Evolutionary conservation across 106 monocot genomes (phyloP).

Genomic region (Xerophyta viscosa): DNA sequence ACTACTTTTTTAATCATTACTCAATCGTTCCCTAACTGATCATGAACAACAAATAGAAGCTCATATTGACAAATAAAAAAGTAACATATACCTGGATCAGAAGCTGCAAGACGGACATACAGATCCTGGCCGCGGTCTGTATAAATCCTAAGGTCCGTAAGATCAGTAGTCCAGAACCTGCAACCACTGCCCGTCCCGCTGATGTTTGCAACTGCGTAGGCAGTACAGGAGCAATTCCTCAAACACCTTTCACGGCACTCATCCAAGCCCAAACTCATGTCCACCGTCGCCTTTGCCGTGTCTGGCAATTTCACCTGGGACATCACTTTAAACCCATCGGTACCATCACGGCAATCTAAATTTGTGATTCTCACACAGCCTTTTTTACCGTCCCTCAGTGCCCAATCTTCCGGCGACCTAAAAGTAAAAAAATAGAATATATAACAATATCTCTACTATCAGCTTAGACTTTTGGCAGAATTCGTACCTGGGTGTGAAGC

Average conservation of each 20-base stretch:
- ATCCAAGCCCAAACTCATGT: background rate
- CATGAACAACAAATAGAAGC: background rate
- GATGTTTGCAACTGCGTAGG: conserved; percentile 1
- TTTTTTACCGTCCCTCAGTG: background rate
- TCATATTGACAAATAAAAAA: too few species aligned
- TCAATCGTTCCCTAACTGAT: background rate
- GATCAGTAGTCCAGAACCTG: conserved; percentile 7
- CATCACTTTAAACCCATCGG: conserved; percentile 9
- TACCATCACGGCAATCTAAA: conserved; percentile 3
- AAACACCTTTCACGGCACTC: conserved; percentile 7
- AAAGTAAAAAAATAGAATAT: too few species aligned
- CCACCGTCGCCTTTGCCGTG: background rate
- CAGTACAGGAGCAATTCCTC: conserved; percentile 15
- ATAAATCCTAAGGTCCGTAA: background rate
- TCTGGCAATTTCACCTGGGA: background rate
- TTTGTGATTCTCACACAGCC: conserved; percentile 18
- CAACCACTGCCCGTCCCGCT: conserved; percentile 5
- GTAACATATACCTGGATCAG: conserved; percentile 6
- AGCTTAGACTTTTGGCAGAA: too few species aligned
- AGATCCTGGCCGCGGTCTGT: conserved; percentile 6
- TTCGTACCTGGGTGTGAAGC: conserved; percentile 18
- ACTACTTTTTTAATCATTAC: too few species aligned
- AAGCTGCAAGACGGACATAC: conserved; percentile 1
- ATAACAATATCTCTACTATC: too few species aligned
- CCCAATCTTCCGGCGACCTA: conserved; percentile 8